These are phyloP conservation scores for Leccinum aurantiacum DNA, from an alignment of 768 basidiomycete species.

Conservation along the genomic window DNA sequence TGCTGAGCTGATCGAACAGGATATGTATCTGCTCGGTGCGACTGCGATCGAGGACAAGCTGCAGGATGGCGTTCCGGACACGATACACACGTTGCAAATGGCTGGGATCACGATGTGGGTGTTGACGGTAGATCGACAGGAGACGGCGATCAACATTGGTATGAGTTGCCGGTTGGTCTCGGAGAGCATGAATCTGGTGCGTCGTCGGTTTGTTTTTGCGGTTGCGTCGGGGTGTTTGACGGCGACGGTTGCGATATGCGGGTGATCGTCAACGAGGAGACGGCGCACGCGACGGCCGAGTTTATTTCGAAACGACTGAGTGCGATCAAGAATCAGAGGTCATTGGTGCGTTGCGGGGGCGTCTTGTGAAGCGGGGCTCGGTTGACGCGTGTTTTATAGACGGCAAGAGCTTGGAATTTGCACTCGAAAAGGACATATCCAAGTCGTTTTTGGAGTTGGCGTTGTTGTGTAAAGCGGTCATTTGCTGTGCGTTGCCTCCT, in stretches of 20 bases:
- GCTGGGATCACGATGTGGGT: conserved; percentile 99
- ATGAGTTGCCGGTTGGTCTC: conserved; percentile 96
- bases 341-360: conserved; percentile 62
- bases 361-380: not conserved
- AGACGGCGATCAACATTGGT: conserved; percentile 99
- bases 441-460: conserved; percentile 92
- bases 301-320: conserved; percentile 85
- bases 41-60: conserved; percentile 99
- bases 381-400: conserved; percentile 47
- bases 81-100: conserved; percentile 96
- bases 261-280: conserved; percentile 95
- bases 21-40: conserved; percentile 89
- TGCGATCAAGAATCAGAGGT: conserved; percentile 93
- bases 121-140: conserved; percentile 95
- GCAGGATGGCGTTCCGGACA: conserved; percentile 97
- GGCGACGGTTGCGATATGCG: conserved; percentile 28
- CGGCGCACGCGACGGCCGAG: conserved; percentile 74
- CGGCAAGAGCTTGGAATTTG: conserved; percentile 91
- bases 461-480: conserved; percentile 97
- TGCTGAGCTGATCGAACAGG: conserved; percentile 94
- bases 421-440: conserved; percentile 89
- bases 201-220: not conserved
- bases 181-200: conserved; percentile 96
- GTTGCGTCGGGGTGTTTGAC: not conserved
- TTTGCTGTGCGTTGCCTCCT: conserved; percentile 66